A percentile compares a stretch with the other conserved stretches of the same genome.
These are phyloP conservation scores for Populus hybrid DNA, from an alignment of 441 rosid genomes.

Conservation along the genomic window DNA sequence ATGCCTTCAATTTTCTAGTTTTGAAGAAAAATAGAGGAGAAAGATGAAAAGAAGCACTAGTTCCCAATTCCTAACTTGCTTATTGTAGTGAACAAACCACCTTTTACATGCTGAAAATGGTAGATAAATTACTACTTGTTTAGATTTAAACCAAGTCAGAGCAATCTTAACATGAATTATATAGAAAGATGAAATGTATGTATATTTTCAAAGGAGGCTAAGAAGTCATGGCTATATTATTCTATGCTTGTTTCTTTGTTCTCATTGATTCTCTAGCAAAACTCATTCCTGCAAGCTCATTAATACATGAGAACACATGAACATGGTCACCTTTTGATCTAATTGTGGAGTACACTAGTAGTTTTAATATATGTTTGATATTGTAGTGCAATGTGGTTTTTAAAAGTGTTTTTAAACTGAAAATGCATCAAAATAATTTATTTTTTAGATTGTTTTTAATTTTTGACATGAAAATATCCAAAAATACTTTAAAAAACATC, in stretches of 20 bases:
- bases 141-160: background rate
- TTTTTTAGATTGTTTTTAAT: too few relatives aligned
- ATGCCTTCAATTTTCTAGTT: too few relatives aligned
- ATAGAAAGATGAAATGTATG: constrained; percentile 14
- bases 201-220: constrained; percentile 60
- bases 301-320: constrained; percentile 52
- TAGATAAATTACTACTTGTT: background rate
- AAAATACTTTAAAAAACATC: too few relatives aligned
- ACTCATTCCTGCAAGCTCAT: constrained; percentile 62
- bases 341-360: constrained; percentile 59
- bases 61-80: background rate
- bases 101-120: background rate
- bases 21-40: too few relatives aligned
- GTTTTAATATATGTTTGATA: constrained; percentile 26
- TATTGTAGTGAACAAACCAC: background rate
- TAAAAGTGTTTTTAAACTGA: too few relatives aligned
- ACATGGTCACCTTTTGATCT: constrained; percentile 60
- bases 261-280: constrained; percentile 60
- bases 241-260: constrained; percentile 85
- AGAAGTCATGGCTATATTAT: constrained; percentile 72
- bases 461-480: too few relatives aligned
- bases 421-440: too few relatives aligned
- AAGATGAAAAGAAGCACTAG: background rate
- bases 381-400: too few relatives aligned
- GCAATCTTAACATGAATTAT: background rate